A percentile compares a stretch with the other conserved stretches of the same genome.
phyloP scores from a whole-genome alignment of 2,329 filamentous ascomycete species.

The Trichoderma sp. region DNA sequence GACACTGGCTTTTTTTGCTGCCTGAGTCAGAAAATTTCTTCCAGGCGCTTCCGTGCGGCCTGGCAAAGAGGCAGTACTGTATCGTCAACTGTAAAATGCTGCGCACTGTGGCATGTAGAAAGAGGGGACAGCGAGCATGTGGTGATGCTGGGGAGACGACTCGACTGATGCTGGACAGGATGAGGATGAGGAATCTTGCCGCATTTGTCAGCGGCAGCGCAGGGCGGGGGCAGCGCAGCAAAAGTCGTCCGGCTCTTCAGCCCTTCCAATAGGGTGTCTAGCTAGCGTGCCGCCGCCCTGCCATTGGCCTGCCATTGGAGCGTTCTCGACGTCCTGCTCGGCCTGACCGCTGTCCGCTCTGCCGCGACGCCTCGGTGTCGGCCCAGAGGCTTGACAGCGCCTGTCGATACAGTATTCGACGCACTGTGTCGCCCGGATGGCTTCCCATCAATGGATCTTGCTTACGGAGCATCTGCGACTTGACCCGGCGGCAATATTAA shows the following conservation, averaged over 20 bases:
- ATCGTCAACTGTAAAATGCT: neutral
- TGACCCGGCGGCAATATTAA: neutral
- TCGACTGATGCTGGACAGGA: neutral
- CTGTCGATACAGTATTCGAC: neutral
- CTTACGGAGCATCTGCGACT: neutral
- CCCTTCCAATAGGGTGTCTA: conserved; percentile 10
- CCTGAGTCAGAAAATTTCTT: conserved; percentile 37
- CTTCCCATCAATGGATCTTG: neutral
- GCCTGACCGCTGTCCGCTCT: conserved; percentile 14
- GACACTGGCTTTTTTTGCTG: conserved; percentile 25
- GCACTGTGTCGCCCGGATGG: neutral
- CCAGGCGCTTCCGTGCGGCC: conserved; percentile 28
- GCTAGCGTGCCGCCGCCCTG: neutral
- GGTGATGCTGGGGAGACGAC: neutral
- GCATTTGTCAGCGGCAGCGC: conserved; percentile 19
- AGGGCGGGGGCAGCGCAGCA: conserved; percentile 11
- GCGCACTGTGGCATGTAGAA: conserved; percentile 5
- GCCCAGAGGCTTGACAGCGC: neutral
- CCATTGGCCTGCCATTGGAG: neutral
- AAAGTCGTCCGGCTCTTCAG: conserved; percentile 11
- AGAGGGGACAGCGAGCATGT: neutral
- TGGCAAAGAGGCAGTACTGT: neutral
- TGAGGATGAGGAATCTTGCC: conserved; percentile 17
- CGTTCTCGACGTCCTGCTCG: neutral
- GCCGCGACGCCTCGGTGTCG: conserved; percentile 12